Percentiles rank a stretch among this genome's conserved stretches.
phyloP scores from a whole-genome alignment of 2,329 filamentous ascomycete species.

The Elsinoe batatas region DNA sequence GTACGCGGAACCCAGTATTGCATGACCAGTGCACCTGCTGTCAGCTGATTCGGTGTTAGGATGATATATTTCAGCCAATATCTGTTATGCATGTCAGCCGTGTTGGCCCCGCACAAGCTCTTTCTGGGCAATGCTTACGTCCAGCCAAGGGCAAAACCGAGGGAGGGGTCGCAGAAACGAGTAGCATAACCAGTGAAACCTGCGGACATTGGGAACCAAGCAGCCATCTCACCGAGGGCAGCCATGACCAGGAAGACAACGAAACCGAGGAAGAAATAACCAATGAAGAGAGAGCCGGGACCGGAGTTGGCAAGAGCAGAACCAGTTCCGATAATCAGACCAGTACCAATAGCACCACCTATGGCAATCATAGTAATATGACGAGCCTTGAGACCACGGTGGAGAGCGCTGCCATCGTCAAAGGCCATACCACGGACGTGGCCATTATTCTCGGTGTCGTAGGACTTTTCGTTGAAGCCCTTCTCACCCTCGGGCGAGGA shows the following conservation, averaged over 20 bases:
- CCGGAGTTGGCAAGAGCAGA: constrained; percentile 40
- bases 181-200: constrained; percentile 76
- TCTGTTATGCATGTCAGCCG: constrained; percentile 21
- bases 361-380: constrained; percentile 50
- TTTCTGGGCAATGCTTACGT: constrained; percentile 25
- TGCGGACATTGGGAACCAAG: constrained; percentile 66
- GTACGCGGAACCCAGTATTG: constrained; percentile 62
- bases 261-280: constrained; percentile 58
- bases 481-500: constrained; percentile 11
- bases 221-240: constrained; percentile 72
- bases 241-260: constrained; percentile 76
- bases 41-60: constrained; percentile 74
- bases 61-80: constrained; percentile 73
- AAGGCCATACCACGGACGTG: constrained; percentile 26
- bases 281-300: constrained; percentile 60
- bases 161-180: constrained; percentile 68
- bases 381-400: constrained; percentile 57
- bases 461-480: constrained; percentile 10
- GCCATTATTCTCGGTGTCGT: not conserved
- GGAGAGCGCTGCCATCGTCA: constrained; percentile 56
- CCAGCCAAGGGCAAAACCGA: constrained; percentile 70
- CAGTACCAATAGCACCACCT: constrained; percentile 66
- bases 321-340: constrained; percentile 59
- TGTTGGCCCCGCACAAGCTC: not conserved
- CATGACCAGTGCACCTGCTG: constrained; percentile 68